Conservation (phyloP, 495 filamentous ascomycete genomes). For the Xylaria venustula region DNA sequence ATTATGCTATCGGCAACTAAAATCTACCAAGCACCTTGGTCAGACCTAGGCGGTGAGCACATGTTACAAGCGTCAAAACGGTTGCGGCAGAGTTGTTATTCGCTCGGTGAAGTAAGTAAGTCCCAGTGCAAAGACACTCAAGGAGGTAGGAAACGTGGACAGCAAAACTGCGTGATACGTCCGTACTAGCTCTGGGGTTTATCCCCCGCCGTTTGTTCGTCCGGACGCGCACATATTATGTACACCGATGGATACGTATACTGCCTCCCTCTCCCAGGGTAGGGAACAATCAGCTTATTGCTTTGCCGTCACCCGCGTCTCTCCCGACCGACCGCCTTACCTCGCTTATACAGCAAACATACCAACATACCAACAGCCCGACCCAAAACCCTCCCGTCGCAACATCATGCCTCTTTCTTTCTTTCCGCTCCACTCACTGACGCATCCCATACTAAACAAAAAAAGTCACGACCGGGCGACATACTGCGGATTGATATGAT, state of each 20-base stretch:
- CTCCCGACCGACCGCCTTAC: not conserved
- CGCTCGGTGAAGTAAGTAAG: not conserved
- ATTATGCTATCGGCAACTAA: not conserved
- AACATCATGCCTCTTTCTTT: too few species aligned
- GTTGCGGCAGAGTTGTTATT: not conserved
- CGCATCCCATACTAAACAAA: too few species aligned
- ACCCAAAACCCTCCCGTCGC: conserved; percentile 4
- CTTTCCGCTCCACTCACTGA: too few species aligned
- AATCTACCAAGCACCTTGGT: not conserved
- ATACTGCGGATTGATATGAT: too few species aligned
- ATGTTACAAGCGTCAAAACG: not conserved
- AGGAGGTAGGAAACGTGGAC: not conserved
- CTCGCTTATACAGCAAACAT: not conserved
- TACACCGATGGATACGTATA: not conserved
- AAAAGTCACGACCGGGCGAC: too few species aligned
- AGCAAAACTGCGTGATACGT: not conserved
- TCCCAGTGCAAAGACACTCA: not conserved
- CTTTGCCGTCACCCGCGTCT: not conserved
- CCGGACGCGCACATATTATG: not conserved
- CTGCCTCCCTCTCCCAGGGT: not conserved
- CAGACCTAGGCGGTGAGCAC: conserved; percentile 1
- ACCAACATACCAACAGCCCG: conserved; percentile 4
- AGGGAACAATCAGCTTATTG: too few species aligned
- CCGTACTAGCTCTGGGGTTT: not conserved
- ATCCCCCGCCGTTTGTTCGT: not conserved